Percentiles rank a stretch among this genome's conserved stretches.
phyloP scores from a whole-genome alignment of 371 early-diverging fungal genomes.

The Rhizopus arrhizus region DNA sequence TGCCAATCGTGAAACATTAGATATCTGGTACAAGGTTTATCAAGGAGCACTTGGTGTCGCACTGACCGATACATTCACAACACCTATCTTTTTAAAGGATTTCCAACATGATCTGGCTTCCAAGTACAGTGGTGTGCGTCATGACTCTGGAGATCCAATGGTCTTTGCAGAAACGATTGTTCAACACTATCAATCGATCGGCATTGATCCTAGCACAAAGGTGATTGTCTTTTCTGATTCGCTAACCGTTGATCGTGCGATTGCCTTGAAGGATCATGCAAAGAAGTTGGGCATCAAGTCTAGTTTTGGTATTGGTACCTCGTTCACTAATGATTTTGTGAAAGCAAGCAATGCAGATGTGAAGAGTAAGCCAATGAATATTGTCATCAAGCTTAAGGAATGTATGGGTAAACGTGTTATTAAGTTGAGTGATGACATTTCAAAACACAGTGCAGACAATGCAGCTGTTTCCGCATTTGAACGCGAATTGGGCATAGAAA shows the following conservation, averaged over 20 bases:
- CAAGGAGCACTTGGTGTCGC: slow-evolving; percentile 65
- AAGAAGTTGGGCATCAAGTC: slow-evolving; percentile 54
- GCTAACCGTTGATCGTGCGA: slow-evolving; percentile 55
- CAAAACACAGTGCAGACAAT: slow-evolving; percentile 67
- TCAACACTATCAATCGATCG: slow-evolving; percentile 58
- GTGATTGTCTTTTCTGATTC: slow-evolving; percentile 76
- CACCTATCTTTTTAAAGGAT: slow-evolving; percentile 63
- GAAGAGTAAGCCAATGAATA: slow-evolving; percentile 67
- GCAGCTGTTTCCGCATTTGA: slow-evolving; percentile 55
- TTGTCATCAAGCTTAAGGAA: slow-evolving; percentile 73
- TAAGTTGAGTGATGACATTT: slow-evolving; percentile 72
- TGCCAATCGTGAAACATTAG: slow-evolving; percentile 64
- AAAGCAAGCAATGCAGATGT: slow-evolving; percentile 30
- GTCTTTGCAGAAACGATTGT: slow-evolving; percentile 58
- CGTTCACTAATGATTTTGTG: slow-evolving; percentile 73
- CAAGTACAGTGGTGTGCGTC: slow-evolving; percentile 66
- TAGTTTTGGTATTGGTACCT: slow-evolving; percentile 80
- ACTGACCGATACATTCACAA: slow-evolving; percentile 77
- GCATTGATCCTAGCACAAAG: slow-evolving; percentile 64
- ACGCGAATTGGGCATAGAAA: slow-evolving; percentile 33
- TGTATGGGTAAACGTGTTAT: slow-evolving; percentile 66
- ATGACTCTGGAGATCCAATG: slow-evolving; percentile 74
- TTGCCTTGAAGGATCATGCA: slow-evolving; percentile 53
- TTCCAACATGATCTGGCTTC: slow-evolving; percentile 59
- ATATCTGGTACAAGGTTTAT: slow-evolving; percentile 66